These are phyloP conservation scores for Phaeotremella skinneri DNA, from an alignment of 768 basidiomycete species.

Conservation along the genomic window DNA sequence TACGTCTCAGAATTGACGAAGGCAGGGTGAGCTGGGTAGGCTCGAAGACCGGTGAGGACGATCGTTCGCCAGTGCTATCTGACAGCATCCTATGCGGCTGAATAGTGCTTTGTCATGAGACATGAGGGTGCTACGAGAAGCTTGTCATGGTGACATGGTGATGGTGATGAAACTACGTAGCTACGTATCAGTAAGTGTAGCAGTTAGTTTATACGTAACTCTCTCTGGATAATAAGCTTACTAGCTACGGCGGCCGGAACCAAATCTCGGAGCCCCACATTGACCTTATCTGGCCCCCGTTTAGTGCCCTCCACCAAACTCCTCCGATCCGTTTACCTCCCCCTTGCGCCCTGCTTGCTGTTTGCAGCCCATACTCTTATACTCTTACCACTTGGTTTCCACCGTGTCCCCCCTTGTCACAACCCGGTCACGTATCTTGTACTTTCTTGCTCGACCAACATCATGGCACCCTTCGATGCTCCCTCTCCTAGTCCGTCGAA, in stretches of 20 bases:
- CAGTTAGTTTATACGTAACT: background rate
- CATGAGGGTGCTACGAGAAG: background rate
- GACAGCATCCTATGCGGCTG: too few relatives aligned
- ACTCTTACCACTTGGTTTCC: too few relatives aligned
- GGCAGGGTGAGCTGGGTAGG: background rate
- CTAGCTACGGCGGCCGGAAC: too few relatives aligned
- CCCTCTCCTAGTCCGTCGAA: slow-evolving; percentile 23
- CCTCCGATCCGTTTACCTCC: background rate
- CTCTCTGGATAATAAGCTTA: too few relatives aligned
- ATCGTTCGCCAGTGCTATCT: background rate
- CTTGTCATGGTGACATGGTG: background rate
- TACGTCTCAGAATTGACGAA: slow-evolving; percentile 30
- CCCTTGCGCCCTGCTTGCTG: background rate
- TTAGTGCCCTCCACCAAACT: background rate
- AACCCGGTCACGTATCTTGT: background rate
- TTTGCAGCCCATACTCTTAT: too few relatives aligned
- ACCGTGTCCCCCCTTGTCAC: background rate
- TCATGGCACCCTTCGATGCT: slow-evolving; percentile 1
- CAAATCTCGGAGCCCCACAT: too few relatives aligned
- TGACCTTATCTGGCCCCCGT: background rate
- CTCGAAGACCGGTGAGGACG: background rate
- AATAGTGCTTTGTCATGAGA: background rate
- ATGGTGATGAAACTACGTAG: background rate
- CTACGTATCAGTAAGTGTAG: background rate
- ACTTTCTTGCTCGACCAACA: background rate